Conservation (phyloP, 2,329 filamentous ascomycete species). For the Pseudomassariella vexata region DNA sequence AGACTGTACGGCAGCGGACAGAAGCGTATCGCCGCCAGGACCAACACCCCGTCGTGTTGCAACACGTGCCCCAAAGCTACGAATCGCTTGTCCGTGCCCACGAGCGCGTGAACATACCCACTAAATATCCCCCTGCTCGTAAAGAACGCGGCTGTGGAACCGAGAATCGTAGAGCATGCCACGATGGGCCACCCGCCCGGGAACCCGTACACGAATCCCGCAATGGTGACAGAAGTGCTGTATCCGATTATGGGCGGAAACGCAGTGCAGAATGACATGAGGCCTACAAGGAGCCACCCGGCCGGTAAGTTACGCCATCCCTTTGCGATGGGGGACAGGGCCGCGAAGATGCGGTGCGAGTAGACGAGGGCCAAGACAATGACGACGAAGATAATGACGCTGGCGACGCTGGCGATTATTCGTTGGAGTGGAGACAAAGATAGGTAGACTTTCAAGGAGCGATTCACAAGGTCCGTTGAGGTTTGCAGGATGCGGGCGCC, state of each 20-base stretch:
- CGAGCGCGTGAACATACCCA: slow-evolving; percentile 70
- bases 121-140: slow-evolving; percentile 75
- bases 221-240: slow-evolving; percentile 59
- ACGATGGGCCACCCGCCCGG: slow-evolving; percentile 74
- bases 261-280: slow-evolving; percentile 66
- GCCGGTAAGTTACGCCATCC: slow-evolving; percentile 68
- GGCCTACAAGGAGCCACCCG: slow-evolving; percentile 73
- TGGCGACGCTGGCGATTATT: slow-evolving; percentile 46
- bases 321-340: slow-evolving; percentile 66
- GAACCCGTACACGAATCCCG: slow-evolving; percentile 52
- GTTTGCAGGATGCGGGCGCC: slow-evolving; percentile 33
- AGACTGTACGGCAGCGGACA: slow-evolving; percentile 91
- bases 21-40: slow-evolving; percentile 85
- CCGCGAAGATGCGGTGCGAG: slow-evolving; percentile 73
- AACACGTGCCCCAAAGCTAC: slow-evolving; percentile 82
- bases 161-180: slow-evolving; percentile 69
- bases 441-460: slow-evolving; percentile 44
- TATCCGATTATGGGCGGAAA: slow-evolving; percentile 89
- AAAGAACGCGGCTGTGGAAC: slow-evolving; percentile 74
- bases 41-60: slow-evolving; percentile 81
- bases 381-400: slow-evolving; percentile 46
- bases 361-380: slow-evolving; percentile 68
- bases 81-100: slow-evolving; percentile 80
- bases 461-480: slow-evolving; percentile 33
- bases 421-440: slow-evolving; percentile 57